phyloP scores from a whole-genome alignment of 768 basidiomycete genomes.

The Scleroderma citrinum region DNA sequence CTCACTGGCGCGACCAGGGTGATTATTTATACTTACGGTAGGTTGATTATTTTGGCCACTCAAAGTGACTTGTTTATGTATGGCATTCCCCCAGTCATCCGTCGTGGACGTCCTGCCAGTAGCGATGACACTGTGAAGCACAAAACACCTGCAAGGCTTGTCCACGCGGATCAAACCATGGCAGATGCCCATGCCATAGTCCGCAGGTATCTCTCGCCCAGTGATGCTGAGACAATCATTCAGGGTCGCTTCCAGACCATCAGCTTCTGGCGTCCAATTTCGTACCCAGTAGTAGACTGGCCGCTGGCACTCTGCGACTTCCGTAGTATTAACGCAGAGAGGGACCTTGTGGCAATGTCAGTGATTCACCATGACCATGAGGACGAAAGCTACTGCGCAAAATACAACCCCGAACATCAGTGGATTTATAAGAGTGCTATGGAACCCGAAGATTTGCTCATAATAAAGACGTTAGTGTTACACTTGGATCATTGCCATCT shows the following conservation, averaged over 20 bases:
- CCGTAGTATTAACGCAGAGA: constrained; percentile 32
- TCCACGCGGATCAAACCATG: constrained; percentile 49
- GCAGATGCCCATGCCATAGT: constrained; percentile 34
- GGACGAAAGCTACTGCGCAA: constrained; percentile 39
- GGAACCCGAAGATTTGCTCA: constrained; percentile 39
- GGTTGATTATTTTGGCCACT: constrained; percentile 15
- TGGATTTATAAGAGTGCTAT: constrained; percentile 45
- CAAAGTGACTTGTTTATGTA: background rate
- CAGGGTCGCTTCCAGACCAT: constrained; percentile 46
- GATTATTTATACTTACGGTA: constrained; percentile 64
- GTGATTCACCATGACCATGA: constrained; percentile 38
- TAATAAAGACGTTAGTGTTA: constrained; percentile 42
- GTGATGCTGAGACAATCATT: constrained; percentile 35
- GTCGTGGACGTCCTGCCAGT: constrained; percentile 37
- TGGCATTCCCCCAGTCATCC: constrained; percentile 32
- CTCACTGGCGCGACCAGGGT: constrained; percentile 55
- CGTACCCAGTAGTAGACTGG: constrained; percentile 39
- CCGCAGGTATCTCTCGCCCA: constrained; percentile 35
- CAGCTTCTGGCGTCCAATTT: constrained; percentile 51
- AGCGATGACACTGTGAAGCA: no score
- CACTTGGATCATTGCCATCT: no score
- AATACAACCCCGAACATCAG: constrained; percentile 32
- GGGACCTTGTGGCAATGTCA: constrained; percentile 34
- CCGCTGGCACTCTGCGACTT: constrained; percentile 47
- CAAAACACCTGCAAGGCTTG: constrained; percentile 33